A percentile compares a stretch with the other conserved stretches of the same genome.
phyloP scores from a whole-genome alignment of 1,139 yeast species.

The Kurtzmaniella quercitrusa region DNA sequence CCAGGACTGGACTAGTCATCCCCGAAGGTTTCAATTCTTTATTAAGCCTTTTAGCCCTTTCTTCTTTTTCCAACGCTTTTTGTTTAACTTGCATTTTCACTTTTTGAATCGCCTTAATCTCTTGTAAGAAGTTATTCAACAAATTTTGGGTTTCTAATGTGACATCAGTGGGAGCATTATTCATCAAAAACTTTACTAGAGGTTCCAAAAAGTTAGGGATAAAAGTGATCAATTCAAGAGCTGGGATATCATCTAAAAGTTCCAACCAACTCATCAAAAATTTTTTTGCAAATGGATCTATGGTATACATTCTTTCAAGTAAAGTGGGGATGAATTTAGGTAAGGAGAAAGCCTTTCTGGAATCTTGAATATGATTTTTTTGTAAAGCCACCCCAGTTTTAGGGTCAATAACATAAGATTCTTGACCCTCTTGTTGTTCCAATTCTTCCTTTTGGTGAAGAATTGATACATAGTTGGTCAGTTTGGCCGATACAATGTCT shows the following conservation, averaged over 20 bases:
- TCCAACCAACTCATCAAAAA: conserved; percentile 92
- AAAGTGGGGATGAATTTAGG: conserved; percentile 87
- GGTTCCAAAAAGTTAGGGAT: conserved; percentile 90
- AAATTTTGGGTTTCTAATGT: conserved; percentile 80
- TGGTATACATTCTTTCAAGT: conserved; percentile 85
- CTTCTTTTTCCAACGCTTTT: conserved; percentile 19
- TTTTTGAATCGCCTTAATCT: conserved; percentile 69
- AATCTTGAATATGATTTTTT: conserved; percentile 57
- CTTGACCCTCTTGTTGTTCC: conserved; percentile 27
- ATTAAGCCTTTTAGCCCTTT: conserved; percentile 4
- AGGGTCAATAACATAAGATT: conserved; percentile 44
- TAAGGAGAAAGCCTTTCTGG: conserved; percentile 74
- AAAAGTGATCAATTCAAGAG: conserved; percentile 79
- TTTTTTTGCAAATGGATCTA: conserved; percentile 88
- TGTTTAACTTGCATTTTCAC: conserved; percentile 51
- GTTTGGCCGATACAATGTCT: conserved; percentile 94
- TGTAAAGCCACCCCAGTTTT: conserved; percentile 59
- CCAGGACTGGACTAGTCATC: not conserved
- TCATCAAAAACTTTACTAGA: conserved; percentile 65
- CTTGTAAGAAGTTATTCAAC: conserved; percentile 71
- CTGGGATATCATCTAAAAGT: conserved; percentile 87
- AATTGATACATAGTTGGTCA: conserved; percentile 85
- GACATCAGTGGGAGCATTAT: conserved; percentile 84
- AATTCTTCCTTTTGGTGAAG: conserved; percentile 51
- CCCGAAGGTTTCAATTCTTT: not conserved